Evolutionary conservation across 495 filamentous ascomycete species (phyloP), one percentile per base, ranked within the genome.

Genomic region (Trichodelitschia bisporula): DNA sequence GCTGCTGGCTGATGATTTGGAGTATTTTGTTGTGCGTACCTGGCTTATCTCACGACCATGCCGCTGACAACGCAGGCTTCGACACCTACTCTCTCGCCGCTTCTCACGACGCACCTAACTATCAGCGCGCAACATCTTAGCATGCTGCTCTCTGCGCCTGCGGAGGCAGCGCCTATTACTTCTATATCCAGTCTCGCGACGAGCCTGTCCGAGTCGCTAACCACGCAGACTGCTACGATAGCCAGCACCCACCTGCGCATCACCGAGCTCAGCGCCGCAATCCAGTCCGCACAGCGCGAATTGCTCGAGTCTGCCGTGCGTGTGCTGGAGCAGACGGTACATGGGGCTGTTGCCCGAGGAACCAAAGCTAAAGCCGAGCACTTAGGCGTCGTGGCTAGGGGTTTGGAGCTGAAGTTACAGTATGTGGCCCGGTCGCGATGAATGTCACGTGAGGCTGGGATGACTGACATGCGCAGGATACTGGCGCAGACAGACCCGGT

Each of bases 311-410:
- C 39, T 20, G 29, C 29, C 13, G 50, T 54, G 30, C 40, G 38
- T 29, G 40, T 43, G 9, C 48, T 72, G 4, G 67, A 72, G 40
- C 54, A 60, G 28, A 57, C 50, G 5, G 76, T 74, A 39, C 72
- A 80, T 49, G 74, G 74, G 23, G 48, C 59, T 2, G 38, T 77
- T 2, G 61, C 73, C 4, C 55, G 72, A 4, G 50, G 50, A 30
- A 54, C 55, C 11, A 61, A 55, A 35, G 55, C 64, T 0, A 54
- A 57, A 38, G 56, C 59, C 1, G 64, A 66, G 33, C 62, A 63
- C 30, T 51, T 79, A 18, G 61, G 64, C 23, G 51, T 61, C n/a
- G 58, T 62, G 19, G 70, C 71, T 4, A 47, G 57, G 21, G 57
- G 61, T 13, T 42, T 68, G 3, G 51, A 55, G 4, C 50, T 65